phyloP scores from a whole-genome alignment of 768 basidiomycete species.

The Clavulina sp. region DNA sequence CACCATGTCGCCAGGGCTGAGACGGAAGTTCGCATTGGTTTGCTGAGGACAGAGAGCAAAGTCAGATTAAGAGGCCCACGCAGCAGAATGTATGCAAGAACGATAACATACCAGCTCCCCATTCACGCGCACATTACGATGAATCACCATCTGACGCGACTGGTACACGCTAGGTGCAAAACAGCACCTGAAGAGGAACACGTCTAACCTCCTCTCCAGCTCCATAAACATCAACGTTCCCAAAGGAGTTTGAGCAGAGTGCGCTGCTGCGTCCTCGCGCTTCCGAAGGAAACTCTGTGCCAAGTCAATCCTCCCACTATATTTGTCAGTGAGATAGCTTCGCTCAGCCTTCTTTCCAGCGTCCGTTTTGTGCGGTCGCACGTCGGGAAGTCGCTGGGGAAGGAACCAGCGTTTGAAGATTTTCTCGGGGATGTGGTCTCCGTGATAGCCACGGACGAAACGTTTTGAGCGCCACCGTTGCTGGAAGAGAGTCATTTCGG shows the following conservation, averaged over 20 bases:
- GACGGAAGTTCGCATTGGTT: conserved; percentile 63
- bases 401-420: conserved; percentile 93
- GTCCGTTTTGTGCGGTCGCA: conserved; percentile 36
- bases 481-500: conserved; percentile 57
- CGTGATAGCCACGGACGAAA: conserved; percentile 84
- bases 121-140: conserved; percentile 76
- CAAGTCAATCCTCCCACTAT: conserved; percentile 21
- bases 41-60: conserved; percentile 31
- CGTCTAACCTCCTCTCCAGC: conserved; percentile 87
- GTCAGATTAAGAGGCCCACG: neutral
- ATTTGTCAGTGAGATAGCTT: conserved; percentile 28
- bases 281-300: neutral
- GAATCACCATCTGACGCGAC: conserved; percentile 69
- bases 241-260: conserved; percentile 65
- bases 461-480: conserved; percentile 82
- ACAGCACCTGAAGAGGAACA: conserved; percentile 78
- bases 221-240: conserved; percentile 91
- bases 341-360: neutral
- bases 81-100: neutral
- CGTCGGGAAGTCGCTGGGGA: conserved; percentile 69
- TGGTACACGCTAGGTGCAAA: conserved; percentile 81
- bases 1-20: conserved; percentile 90
- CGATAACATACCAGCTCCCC: conserved; percentile 55
- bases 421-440: conserved; percentile 82
- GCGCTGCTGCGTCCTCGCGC: conserved; percentile 24